Evolutionary conservation across 345 rosid species (phyloP), one percentile per base, ranked within the genome.

Genomic region (Eucalyptus albens): DNA sequence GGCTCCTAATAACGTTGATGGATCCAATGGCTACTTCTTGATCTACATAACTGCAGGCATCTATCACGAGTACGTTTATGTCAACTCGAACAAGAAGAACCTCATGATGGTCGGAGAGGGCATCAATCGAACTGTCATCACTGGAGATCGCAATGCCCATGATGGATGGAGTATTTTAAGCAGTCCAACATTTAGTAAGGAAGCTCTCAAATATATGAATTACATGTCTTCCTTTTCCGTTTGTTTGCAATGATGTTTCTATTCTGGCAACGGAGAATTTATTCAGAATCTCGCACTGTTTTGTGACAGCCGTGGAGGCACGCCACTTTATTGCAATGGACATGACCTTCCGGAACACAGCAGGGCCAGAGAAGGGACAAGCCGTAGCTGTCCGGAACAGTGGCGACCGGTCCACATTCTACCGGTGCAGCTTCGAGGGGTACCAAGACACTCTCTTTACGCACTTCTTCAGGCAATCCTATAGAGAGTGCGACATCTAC

Each of bases 401-500:
- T 4, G 50, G 53, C 1, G 89, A 88, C 85, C 60, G 4, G 29
- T 88, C 89, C 37, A 69, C 85, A 7, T 88, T 88, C 60, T 67
- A 88, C 59, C 50, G 6, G 29, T 88, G 89, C 89, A 51, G 62
- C 89, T 53, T 88, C 15, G 60, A n/a, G 29, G 89, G 86, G 14
- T 88, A 88, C 65, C 89, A 88, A 47, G 99, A 97, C 89, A 97
- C 99, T 1, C 89, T 97, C 53, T 95, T 96, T 88, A 90, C 96
- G 3, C 97, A 97, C 90, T 94, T 96, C 31, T 69, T 95, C 10
- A 91, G 97, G 87, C 99, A 97, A 86, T 95, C 95, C 90, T 97
- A 96, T 42, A 92, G 97, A 26, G 98, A 96, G 59, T 97, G 99
- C 42, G 96, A 96, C 24, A 92, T 97, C n/a, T 97, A 95, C 22